Conservation (phyloP, 495 filamentous ascomycete genomes). For the Tuber borchii region DNA sequence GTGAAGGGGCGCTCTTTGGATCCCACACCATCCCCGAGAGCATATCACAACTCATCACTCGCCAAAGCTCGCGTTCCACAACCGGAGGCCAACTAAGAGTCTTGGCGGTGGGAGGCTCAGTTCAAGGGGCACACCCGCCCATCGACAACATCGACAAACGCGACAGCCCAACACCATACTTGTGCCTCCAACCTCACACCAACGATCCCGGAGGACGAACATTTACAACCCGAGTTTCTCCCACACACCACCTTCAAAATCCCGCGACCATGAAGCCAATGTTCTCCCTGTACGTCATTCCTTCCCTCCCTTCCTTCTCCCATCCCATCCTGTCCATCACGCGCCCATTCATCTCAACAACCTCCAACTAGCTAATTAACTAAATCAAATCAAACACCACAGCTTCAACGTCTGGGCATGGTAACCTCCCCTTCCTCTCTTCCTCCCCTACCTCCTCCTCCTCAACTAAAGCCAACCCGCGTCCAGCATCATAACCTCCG, state of each 20-base stretch:
- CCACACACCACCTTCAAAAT: background rate
- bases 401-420: conserved; percentile 36
- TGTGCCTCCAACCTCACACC: background rate
- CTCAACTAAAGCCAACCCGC: conserved; percentile 7
- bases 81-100: background rate
- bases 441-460: too few relatives aligned
- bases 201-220: background rate
- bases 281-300: conserved; percentile 37
- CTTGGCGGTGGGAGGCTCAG: background rate
- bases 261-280: conserved; percentile 36
- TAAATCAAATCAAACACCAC: background rate
- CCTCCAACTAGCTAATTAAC: background rate
- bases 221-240: background rate
- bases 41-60: background rate
- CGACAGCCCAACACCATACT: background rate
- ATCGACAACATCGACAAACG: background rate
- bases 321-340: background rate
- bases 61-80: background rate
- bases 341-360: background rate
- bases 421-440: conserved; percentile 7
- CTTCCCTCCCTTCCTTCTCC: too few relatives aligned
- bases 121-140: background rate
- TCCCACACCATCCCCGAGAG: background rate
- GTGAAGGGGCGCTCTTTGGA: background rate
- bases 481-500: conserved; percentile 33